Evolutionary conservation across 768 basidiomycete genomes (phyloP).

Genomic region (Podaxis pistillaris): DNA sequence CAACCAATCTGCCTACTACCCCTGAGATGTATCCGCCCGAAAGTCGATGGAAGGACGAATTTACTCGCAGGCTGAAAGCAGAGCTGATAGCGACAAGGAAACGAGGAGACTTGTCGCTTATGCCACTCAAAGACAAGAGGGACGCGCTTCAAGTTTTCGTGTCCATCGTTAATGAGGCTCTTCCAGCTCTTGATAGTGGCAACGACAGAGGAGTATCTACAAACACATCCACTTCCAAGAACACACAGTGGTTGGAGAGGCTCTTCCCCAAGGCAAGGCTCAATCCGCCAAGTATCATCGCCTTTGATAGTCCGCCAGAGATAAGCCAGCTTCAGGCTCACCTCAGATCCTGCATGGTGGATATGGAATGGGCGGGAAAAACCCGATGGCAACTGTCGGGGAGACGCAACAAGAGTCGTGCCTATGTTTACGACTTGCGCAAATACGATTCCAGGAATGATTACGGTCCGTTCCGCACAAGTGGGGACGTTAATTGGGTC

Average conservation of each 20-base stretch:
- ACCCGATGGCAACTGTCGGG: conserved; percentile 20
- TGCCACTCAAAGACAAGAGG: conserved; percentile 25
- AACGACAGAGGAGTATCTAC: neutral
- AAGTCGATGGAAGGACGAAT: conserved; percentile 15
- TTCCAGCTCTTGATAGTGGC: conserved; percentile 22
- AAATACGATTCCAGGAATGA: conserved; percentile 49
- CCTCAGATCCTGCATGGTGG: conserved; percentile 47
- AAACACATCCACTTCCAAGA: conserved; percentile 31
- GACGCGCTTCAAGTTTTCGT: conserved; percentile 40
- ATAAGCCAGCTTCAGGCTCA: conserved; percentile 25
- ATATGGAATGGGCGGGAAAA: neutral
- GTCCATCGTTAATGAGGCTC: conserved; percentile 35
- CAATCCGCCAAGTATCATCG: neutral
- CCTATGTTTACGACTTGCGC: conserved; percentile 62
- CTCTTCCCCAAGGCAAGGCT: conserved; percentile 27
- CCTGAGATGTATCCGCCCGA: conserved; percentile 7
- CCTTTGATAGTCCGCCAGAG: neutral
- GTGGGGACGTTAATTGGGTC: conserved; percentile 54
- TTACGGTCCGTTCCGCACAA: conserved; percentile 58
- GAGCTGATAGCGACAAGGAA: conserved; percentile 24
- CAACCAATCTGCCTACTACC: neutral
- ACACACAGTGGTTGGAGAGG: conserved; percentile 45
- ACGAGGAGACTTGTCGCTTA: conserved; percentile 29
- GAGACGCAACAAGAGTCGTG: conserved; percentile 48
- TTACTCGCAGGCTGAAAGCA: conserved; percentile 12